Base-by-base conservation (phyloP, 129 eudicot genomes). In the Solidago caesia region DNA sequence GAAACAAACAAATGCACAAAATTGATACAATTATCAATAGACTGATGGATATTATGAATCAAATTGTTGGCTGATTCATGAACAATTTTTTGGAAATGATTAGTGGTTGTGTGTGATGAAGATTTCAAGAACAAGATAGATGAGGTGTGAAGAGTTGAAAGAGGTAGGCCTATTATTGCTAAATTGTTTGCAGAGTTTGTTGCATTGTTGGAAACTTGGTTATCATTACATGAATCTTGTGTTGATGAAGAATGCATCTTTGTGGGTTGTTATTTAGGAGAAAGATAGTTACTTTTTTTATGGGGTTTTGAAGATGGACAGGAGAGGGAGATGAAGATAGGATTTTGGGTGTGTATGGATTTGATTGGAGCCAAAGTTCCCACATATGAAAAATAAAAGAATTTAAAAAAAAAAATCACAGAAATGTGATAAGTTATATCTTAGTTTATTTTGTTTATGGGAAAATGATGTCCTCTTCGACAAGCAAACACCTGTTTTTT, bases 81-180 rank as follows among this genome's bases (percentile, higher is more conserved):
- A 66, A 85, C 49, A 0, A 83, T 41, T 16, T 80, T 68, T 13
- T 83, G 86, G 64, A 85, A 14, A 43, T 83, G 75, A 51, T 85
- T 79, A 73, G 73, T 25, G 4, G 73, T 72, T 47, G 69, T 25
- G 58, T 65, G 27, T 58, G 86, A 4, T 41, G 76, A 8, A 52
- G 75, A 73, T 75, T 76, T 81, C 64, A 73, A 67, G 76, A 81
- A 75, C 29, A 82, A 60, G 16, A 82, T 44, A 60, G 86, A 75
- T 72, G 63, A 61, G 56, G 83, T 78, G 75, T 65, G 81, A 75
- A 29, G 89, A 80, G 79, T 42, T 27, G 89, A 79, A 44, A 88
- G 80, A 43, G 96, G 87, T 8, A 85, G 65, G 13, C 75, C 68
- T 11, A 70, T 44, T 70, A 85, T 59, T 14, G 52, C 61, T 21